Base-by-base conservation (phyloP, 2,329 filamentous ascomycete genomes). In the Zarea fungicola region DNA sequence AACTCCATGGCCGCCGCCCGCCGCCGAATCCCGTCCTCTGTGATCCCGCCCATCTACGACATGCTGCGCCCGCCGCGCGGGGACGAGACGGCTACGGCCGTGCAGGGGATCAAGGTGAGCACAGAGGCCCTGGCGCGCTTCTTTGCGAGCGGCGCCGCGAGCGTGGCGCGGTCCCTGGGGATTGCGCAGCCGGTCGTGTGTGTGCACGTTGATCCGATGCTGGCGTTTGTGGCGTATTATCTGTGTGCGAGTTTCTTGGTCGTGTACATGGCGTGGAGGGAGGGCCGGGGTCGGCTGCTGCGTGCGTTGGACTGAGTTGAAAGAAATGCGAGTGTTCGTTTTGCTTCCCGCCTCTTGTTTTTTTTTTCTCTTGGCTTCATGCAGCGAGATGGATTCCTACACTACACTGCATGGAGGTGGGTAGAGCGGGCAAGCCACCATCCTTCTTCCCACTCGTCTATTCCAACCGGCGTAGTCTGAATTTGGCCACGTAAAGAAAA, bases 161-260 rank as follows among this genome's bases (percentile, higher is more conserved):
- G 39, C 39, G 47, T 43, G 16, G 47, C 47, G n/a, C 47, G 31
- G 14, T 9, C 31, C 9, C 26, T 49, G 19, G 46, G 37, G 18
- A 16, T 42, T 19, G 7, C 22, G 3, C 29, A 21, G 8, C 47
- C 47, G 8, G 29, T 49, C 22, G 39, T 49, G 21, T 37, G 39
- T 7, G 32, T 49, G 18, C 40, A 19, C n/a, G 47, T 49, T 25
- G 47, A 49, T 3, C 47, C 47, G 14, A 29, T 42, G 23, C 40
- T 49, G 7, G 39, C 47, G 8, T 49, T 42, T 29, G 25, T 49
- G 11, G 47, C 40, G 3, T 49, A 49, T 19, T 49, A 42, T 7
- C 18, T 42, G 6, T 49, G 47, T 25, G 44, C 44, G 9, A 40
- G 26, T 28, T 47, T 47, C 21, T 31, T 19, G 19, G 35, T 13